Evolutionary conservation across 2,329 filamentous ascomycete species (phyloP), one percentile per base, ranked within the genome.

Genomic region (Fusarium tricinctum): DNA sequence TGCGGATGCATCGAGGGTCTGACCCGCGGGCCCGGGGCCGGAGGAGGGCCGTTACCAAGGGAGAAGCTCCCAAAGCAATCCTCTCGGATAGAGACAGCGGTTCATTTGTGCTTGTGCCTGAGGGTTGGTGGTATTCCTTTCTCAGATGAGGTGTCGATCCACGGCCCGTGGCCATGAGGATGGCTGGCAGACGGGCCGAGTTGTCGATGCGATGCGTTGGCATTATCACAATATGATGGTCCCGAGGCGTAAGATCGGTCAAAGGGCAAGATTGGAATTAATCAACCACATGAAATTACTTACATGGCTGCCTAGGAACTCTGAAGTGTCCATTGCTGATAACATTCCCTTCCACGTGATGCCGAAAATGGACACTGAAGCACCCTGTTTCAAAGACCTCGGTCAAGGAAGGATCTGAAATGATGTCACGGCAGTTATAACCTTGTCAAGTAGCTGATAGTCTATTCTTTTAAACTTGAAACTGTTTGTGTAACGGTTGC

Each of bases 1-100:
- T 66, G 67, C 57, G 69, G 57, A 66, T 71, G 56, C 58, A 63
- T 50, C 57, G 61, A 58, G 66, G 20, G 66, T 66, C 66, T 55
- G 66, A 67, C 56, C 66, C 66, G 66, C 66, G 62, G 60, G 45
- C 61, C 56, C 48, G 56, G 61, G 42, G 40, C 53, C 26, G 39
- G 49, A 22, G 38, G 38, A 39, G 40, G 42, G 20, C 9, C 9
- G 26, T 23, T 26, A 44, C 46, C 30, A 33, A 33, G 56, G 55
- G 28, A 49, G 28, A 49, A 43, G 23, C 44, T 42, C 44, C 32
- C 40, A 28, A 38, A 50, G 23, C 22, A 33, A 39, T 54, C 30
- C 30, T 33, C 30, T 15, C 30, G 30, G 30, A 15, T 15, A 33
- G 30, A 15, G 30, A 10, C 30, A 47, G 50, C 28, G 45, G 44